phyloP scores from a whole-genome alignment of 1,284 basidiomycete species.

The Gastroboletus turbinatus region DNA sequence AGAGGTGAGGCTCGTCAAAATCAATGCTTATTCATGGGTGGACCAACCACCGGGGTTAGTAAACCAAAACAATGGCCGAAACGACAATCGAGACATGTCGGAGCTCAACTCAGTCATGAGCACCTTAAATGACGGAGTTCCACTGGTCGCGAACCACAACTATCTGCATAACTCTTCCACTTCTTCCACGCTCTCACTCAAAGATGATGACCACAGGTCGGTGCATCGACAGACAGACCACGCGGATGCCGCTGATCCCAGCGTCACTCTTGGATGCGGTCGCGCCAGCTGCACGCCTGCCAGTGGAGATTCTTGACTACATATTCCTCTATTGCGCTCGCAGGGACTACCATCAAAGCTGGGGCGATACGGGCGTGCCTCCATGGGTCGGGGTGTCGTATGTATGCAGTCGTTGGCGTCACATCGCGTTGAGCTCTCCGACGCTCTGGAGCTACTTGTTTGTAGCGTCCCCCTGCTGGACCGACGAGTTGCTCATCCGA shows the following conservation, averaged over 20 bases:
- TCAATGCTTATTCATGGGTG: neutral
- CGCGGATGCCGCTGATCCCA: neutral
- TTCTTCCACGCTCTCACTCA: neutral
- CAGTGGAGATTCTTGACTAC: neutral
- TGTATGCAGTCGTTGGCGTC: conserved; percentile 2
- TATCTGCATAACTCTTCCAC: neutral
- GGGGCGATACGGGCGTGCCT: neutral
- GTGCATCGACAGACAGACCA: neutral
- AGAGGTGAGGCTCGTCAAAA: neutral
- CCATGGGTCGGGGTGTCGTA: neutral
- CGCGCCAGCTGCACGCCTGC: neutral
- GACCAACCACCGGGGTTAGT: neutral
- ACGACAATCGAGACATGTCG: neutral
- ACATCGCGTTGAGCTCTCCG: neutral
- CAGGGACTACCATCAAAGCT: neutral
- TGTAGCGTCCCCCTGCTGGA: neutral
- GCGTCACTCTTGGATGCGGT: neutral
- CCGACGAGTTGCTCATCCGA: neutral
- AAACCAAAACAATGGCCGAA: neutral
- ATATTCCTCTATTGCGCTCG: conserved; percentile 2
- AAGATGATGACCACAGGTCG: neutral
- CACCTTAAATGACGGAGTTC: neutral
- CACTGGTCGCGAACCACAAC: neutral
- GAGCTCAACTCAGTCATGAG: neutral
- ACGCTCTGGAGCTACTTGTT: conserved; percentile 2